phyloP scores from a whole-genome alignment of 176 grass and related monocot species.

The Triticum monococcum region DNA sequence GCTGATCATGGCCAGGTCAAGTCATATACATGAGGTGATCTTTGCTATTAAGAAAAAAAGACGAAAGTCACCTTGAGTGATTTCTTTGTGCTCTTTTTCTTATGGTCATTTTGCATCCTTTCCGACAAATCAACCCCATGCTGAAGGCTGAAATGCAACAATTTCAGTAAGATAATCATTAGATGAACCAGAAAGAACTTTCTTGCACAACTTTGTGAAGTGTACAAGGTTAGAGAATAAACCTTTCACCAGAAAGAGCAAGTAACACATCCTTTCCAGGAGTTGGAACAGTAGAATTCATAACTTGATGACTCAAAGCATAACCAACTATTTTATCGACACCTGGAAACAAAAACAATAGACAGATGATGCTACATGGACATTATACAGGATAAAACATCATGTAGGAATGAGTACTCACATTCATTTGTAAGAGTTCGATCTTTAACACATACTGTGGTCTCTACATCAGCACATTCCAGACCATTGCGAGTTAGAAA shows the following conservation, averaged over 20 bases:
- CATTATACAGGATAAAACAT: constrained; percentile 1
- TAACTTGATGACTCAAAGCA: constrained; percentile 79
- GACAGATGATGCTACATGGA: neutral
- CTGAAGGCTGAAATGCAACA: constrained; percentile 63
- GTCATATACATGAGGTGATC: neutral
- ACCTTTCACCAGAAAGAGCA: constrained; percentile 78
- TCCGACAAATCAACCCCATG: constrained; percentile 75
- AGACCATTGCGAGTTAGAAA: constrained; percentile 71
- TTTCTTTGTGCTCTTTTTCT: constrained; percentile 84
- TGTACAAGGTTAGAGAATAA: constrained; percentile 20
- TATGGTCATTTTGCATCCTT: constrained; percentile 63
- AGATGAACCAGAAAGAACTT: constrained; percentile 22
- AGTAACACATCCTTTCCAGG: constrained; percentile 47
- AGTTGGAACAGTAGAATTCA: constrained; percentile 37
- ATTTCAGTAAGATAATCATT: constrained; percentile 21
- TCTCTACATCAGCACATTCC: constrained; percentile 77
- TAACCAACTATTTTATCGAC: constrained; percentile 98
- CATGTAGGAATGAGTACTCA: constrained; percentile 47
- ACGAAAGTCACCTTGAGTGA: constrained; percentile 70
- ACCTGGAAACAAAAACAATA: constrained; percentile 50
- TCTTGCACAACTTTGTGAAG: constrained; percentile 3
- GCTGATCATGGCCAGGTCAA: neutral
- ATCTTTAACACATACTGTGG: constrained; percentile 73
- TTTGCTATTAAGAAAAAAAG: neutral
- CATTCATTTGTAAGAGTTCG: constrained; percentile 90